Evolutionary conservation across 164 flowering plant species (phyloP), one percentile per base, ranked within the genome.

Genomic region (Platanus orientalis): DNA sequence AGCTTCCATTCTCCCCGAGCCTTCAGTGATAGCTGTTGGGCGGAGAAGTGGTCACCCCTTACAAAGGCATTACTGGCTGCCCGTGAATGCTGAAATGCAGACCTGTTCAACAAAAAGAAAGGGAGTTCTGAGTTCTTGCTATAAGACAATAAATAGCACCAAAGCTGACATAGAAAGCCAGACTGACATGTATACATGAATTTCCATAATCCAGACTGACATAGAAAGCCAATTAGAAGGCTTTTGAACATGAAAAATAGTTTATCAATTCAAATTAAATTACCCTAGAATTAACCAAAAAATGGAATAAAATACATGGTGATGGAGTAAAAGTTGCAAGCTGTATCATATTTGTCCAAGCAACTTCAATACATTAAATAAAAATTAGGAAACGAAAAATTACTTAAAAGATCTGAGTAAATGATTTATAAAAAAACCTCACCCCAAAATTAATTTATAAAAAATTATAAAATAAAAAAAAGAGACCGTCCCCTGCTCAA

Each of bases 61-160:
- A 78, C 29, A 77, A 76, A 94, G 48, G 96, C 90, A 78, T 80
- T 87, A 34, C 68, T 71, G 42, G 97, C 88, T 32, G 89, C 87
- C 61, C 77, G 84, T 7, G 97, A 87, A 65, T 86, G 96, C 52
- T 73, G 88, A 53, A 90, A 70, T 64, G 98, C 97, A 48, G 79
- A 82, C 76, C 98, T 92, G 85, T 55, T 58, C 17, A 53, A 32
- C 36, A 30, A 68, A 54, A 62, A 30, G 23, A 10, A 27, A n/a
- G 6, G 21, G 23, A 56, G 30, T 14, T 23, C 1, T 63, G 30
- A 65, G 19, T 45, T 61, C 12, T 23, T n/a, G 26, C 36, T 13
- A 64, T 44, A 47, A 34, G 23, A n/a, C 14, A 57, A 57, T 25
- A 10, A 16, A 32, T n/a, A n/a, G n/a, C n/a, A n/a, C n/a, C n/a